A percentile compares a stretch with the other conserved stretches of the same genome.
Conservation (phyloP, 1,139 yeast species). For the Suhomyces coccinellae region DNA sequence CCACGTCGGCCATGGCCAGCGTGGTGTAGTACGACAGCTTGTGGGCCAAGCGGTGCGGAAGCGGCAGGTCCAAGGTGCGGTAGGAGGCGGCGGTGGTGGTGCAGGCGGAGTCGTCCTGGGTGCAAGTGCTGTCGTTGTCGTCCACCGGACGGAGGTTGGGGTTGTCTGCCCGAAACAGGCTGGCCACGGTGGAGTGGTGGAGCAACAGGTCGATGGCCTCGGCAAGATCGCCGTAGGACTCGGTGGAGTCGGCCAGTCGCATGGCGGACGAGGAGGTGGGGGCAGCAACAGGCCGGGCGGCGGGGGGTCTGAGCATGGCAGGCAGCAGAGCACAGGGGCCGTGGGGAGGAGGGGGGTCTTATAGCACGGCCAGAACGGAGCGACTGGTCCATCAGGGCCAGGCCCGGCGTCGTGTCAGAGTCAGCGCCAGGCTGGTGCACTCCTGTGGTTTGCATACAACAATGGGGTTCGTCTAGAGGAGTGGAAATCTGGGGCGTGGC, state of each 20-base stretch:
- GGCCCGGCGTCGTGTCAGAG: conserved; percentile 1
- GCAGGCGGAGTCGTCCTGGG: too few relatives aligned
- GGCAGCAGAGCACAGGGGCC: background rate
- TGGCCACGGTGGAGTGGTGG: conserved; percentile 25
- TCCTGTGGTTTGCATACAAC: conserved; percentile 10
- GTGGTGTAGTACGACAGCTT: conserved; percentile 19
- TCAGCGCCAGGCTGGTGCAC: conserved; percentile 1
- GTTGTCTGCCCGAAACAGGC: conserved; percentile 24
- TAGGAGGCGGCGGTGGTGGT: background rate
- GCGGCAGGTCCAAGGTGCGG: conserved; percentile 15
- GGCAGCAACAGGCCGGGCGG: background rate
- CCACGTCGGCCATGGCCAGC: conserved; percentile 12
- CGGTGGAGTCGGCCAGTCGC: conserved; percentile 4
- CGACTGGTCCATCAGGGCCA: background rate
- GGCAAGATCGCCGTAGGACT: conserved; percentile 4
- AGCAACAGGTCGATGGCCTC: conserved; percentile 24
- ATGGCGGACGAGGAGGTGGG: background rate
- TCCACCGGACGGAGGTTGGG: conserved; percentile 30
- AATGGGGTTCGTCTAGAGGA: conserved; percentile 1
- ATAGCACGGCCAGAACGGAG: background rate
- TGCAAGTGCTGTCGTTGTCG: too few relatives aligned
- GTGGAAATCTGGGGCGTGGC: background rate
- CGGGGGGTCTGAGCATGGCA: conserved; percentile 10
- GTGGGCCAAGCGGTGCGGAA: conserved; percentile 4
- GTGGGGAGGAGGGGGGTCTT: background rate